A percentile compares a stretch with the other conserved stretches of the same genome.
Evolutionary conservation across 805 yeast species (phyloP).

Genomic region (Jamesozyma piceae): DNA sequence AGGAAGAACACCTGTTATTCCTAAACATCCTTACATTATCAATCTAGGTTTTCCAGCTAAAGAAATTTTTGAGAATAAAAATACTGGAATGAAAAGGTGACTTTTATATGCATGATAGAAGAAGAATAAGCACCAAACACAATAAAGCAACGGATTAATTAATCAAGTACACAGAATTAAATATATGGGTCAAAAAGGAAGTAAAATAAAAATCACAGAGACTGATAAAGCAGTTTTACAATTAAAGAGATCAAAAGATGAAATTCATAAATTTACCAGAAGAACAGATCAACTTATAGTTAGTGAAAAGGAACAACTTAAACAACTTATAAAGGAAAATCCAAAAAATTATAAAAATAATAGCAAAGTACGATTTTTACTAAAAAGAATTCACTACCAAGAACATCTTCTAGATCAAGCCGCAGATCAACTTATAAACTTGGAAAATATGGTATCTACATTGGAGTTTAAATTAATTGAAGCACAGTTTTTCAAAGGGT

Average conservation of each 20-base stretch:
- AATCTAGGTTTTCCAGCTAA: background rate
- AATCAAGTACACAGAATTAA: too few relatives aligned
- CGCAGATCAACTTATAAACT: conserved; percentile 63
- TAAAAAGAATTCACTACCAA: conserved; percentile 76
- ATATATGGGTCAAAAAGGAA: conserved; percentile 31
- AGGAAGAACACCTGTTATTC: too few relatives aligned
- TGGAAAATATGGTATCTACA: conserved; percentile 68
- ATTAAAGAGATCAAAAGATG: conserved; percentile 81
- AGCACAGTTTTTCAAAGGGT: conserved; percentile 70
- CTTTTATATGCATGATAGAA: background rate
- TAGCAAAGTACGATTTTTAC: conserved; percentile 49
- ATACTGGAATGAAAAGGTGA: background rate
- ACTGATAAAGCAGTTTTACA: conserved; percentile 84
- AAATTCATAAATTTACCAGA: conserved; percentile 54
- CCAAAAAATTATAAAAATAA: conserved; percentile 43
- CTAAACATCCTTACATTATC: background rate
- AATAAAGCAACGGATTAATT: too few relatives aligned
- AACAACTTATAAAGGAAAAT: conserved; percentile 22
- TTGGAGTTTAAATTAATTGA: conserved; percentile 88
- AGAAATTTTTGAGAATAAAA: background rate
- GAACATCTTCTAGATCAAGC: conserved; percentile 60
- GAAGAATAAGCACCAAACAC: too few relatives aligned
- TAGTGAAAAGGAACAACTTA: conserved; percentile 42
- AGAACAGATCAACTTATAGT: conserved; percentile 48
- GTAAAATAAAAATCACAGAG: conserved; percentile 58